phyloP scores from a whole-genome alignment of 2,329 filamentous ascomycete genomes.

The Claviceps quebecensis region DNA sequence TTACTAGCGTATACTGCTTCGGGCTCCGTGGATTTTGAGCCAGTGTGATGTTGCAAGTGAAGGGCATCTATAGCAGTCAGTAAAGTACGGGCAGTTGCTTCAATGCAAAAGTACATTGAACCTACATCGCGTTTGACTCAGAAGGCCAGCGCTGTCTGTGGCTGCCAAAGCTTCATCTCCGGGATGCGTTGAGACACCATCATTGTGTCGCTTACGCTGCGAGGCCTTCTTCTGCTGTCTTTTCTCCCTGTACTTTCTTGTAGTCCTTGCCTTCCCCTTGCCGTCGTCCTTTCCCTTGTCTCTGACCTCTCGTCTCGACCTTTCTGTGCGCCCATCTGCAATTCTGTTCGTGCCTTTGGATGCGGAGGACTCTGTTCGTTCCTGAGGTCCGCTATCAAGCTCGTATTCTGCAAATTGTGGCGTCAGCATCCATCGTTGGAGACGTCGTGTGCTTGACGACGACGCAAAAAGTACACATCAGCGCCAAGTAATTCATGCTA shows the following conservation, averaged over 20 bases:
- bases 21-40: neutral
- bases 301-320: neutral
- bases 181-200: neutral
- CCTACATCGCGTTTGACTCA: neutral
- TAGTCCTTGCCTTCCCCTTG: neutral
- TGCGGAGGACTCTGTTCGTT: neutral
- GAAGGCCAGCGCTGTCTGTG: neutral
- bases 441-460: no score
- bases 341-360: slow-evolving; percentile 1
- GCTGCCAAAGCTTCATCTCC: neutral
- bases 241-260: neutral
- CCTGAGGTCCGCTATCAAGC: neutral
- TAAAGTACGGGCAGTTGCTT: neutral
- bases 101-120: neutral
- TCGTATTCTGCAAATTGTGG: neutral
- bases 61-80: neutral
- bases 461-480: neutral
- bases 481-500: neutral
- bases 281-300: neutral
- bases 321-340: neutral
- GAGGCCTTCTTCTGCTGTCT: neutral
- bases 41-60: neutral
- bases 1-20: neutral
- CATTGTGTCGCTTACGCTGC: slow-evolving; percentile 1
- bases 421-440: neutral